Base-by-base conservation (phyloP, 2,329 filamentous ascomycete genomes). In the Trichoderma brevicompactum region DNA sequence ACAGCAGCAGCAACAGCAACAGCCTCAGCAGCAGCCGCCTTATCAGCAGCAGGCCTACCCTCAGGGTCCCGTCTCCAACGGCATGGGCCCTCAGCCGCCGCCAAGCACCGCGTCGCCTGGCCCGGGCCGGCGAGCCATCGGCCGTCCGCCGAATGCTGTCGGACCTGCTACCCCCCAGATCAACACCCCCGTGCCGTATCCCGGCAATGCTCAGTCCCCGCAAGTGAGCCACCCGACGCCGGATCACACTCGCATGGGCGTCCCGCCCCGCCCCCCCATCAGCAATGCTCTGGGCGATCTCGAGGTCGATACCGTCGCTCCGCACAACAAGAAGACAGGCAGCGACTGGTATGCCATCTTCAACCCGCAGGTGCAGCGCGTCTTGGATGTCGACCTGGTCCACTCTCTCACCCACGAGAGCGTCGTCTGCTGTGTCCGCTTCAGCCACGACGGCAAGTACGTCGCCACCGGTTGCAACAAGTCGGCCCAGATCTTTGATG, bases 401-500 rank as follows among this genome's bases (percentile, higher is more conserved):
- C 95, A 98, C 80, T 97, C 93, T 65, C 85, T 99, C 61, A 87
- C 88, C 67, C 95, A 99, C 74, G 92, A 97, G 75, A 98, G 94
- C 72, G 95, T 99, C 3, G 95, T 99, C 1, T 99, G 95, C 84
- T 99, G 95, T 76, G 95, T 99, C 41, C 87, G 95, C 66, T 99
- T 99, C 83, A 98, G 94, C 76, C 87, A 91, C 64, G 95, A 99
- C 74, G 95, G 95, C 71, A 94, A 96, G 75, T 97, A 92, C 72
- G 91, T 99, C 64, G 95, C 95, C 7, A 99, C 95, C 5, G 95
- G 95, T 49, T 98, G 95, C 83, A 99, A 99, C 79, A 85, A 94
- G 69, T 97, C 93, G n/a, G 95, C 95, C n/a, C 94, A 98, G 79
- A 99, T 99, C 72, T 99, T 95, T 77, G 95, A 99, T 70, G 94